Evolutionary conservation across 177 flowering plant species (phyloP).

Genomic region (Tripterygium wilfordii): DNA sequence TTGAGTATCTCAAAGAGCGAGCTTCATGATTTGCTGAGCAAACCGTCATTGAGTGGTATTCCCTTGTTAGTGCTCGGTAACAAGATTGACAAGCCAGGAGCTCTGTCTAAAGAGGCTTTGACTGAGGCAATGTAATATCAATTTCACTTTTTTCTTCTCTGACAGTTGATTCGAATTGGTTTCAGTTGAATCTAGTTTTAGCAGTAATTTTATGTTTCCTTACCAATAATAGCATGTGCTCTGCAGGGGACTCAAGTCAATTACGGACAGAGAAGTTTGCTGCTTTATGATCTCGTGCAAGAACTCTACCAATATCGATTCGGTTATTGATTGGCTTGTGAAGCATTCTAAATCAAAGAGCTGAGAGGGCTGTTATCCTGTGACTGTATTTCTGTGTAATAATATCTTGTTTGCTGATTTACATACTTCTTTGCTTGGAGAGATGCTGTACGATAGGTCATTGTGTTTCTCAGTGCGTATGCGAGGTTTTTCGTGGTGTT

Average conservation of each 20-base stretch:
- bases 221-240: neutral
- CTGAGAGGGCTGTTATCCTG: no score
- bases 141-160: no score
- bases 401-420: no score
- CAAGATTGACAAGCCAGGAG: conserved; percentile 43
- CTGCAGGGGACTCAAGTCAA: conserved; percentile 37
- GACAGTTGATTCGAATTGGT: no score
- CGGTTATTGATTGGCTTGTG: conserved; percentile 45
- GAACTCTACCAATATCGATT: conserved; percentile 44
- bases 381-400: no score
- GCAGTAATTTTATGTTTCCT: no score
- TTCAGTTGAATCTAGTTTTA: no score
- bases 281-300: conserved; percentile 50
- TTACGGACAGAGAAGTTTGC: conserved; percentile 45
- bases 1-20: conserved; percentile 36
- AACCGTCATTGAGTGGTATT: conserved; percentile 38
- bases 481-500: no score
- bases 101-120: conserved; percentile 33
- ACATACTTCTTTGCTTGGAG: no score
- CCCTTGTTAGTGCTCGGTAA: conserved; percentile 45
- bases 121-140: conserved; percentile 39
- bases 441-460: no score
- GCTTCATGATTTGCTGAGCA: conserved; percentile 45
- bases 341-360: conserved; percentile 44
- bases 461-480: no score